Evolutionary conservation across 495 filamentous ascomycete genomes (phyloP).

Genomic region (Neurospora intermedia): DNA sequence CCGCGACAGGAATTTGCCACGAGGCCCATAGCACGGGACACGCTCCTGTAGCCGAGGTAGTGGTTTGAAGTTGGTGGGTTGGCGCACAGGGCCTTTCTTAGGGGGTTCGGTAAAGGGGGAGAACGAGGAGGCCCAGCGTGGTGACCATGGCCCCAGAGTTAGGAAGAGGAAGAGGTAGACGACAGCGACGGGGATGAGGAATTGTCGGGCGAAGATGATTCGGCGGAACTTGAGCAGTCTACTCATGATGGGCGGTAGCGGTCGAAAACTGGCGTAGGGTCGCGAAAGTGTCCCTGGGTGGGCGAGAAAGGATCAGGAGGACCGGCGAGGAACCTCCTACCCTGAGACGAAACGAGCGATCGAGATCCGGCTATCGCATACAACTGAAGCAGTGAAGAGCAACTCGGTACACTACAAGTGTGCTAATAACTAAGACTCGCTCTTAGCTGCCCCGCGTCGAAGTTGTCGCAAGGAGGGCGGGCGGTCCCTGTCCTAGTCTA

Average conservation of each 20-base stretch:
- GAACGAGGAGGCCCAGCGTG: slow-evolving; percentile 3
- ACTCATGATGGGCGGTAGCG: background rate
- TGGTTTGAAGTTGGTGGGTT: slow-evolving; percentile 9
- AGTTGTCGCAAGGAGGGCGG: background rate
- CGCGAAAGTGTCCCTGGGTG: background rate
- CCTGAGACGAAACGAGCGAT: background rate
- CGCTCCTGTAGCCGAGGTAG: slow-evolving; percentile 14
- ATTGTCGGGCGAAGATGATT: slow-evolving; percentile 12
- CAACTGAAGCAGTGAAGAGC: background rate
- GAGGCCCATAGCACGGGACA: slow-evolving; percentile 18
- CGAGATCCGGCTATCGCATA: background rate
- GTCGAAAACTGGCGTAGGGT: background rate
- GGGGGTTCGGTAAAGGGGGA: slow-evolving; percentile 5
- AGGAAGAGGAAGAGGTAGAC: slow-evolving; percentile 13
- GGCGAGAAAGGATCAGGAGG: background rate
- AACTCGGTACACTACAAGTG: background rate
- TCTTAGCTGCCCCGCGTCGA: background rate
- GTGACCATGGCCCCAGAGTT: slow-evolving; percentile 5
- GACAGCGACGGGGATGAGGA: slow-evolving; percentile 7
- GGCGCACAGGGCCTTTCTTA: slow-evolving; percentile 10
- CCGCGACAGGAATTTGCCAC: slow-evolving; percentile 16
- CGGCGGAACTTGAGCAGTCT: slow-evolving; percentile 12
- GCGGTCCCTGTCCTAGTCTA: background rate
- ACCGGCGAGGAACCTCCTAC: background rate
- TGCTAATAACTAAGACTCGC: background rate